phyloP scores from a whole-genome alignment of 257 asterid species.

The Fraxinus americana region DNA sequence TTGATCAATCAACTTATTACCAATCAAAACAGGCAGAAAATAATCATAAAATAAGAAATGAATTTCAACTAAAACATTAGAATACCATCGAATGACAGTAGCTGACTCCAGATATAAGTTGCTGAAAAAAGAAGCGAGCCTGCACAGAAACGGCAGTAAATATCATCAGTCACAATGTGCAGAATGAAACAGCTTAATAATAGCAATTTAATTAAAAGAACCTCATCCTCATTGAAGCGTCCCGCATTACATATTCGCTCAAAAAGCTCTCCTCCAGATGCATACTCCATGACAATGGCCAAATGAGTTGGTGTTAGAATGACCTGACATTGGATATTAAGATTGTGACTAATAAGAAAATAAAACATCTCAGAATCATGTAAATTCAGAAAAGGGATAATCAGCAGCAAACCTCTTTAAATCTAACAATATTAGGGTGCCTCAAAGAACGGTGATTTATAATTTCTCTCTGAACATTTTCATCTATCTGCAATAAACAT shows the following conservation, averaged over 20 bases:
- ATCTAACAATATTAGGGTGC: constrained; percentile 87
- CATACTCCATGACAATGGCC: constrained; percentile 95
- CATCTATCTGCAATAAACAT: constrained; percentile 71
- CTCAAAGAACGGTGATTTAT: constrained; percentile 86
- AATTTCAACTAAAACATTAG: constrained; percentile 16
- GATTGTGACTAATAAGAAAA: constrained; percentile 1
- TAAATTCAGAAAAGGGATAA: constrained; percentile 1
- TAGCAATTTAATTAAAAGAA: constrained; percentile 26
- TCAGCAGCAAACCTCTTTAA: constrained; percentile 62
- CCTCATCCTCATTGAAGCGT: constrained; percentile 95
- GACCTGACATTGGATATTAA: constrained; percentile 46
- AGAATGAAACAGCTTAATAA: background rate
- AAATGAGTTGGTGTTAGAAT: constrained; percentile 87
- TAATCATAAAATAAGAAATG: background rate
- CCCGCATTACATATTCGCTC: constrained; percentile 86
- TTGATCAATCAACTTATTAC: constrained; percentile 16
- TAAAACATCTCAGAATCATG: background rate
- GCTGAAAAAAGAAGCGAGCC: constrained; percentile 95
- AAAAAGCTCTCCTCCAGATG: constrained; percentile 92
- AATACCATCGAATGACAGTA: constrained; percentile 85
- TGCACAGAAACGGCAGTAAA: constrained; percentile 27
- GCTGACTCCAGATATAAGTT: constrained; percentile 95
- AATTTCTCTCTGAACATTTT: constrained; percentile 84
- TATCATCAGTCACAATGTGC: background rate
- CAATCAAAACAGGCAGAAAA: background rate